Evolutionary conservation across 306 rosid genomes (phyloP).

Genomic region (Geum urbanum): DNA sequence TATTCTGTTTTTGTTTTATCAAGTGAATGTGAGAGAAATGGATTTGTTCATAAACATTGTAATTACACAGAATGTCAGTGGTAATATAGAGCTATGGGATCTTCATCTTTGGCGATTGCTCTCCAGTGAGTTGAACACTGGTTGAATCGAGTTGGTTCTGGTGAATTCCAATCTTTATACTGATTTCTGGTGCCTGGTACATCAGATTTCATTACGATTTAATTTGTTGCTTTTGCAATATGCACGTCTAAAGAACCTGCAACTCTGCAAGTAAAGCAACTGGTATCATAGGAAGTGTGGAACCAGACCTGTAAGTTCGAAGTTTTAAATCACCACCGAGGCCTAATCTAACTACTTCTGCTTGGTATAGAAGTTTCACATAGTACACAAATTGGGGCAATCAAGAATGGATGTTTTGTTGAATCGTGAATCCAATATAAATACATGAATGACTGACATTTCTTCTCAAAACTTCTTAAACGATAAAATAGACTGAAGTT

Average conservation of each 20-base stretch:
- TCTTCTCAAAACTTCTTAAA: conserved; percentile 6
- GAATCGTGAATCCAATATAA: neutral
- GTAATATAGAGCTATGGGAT: conserved; percentile 6
- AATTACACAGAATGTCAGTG: conserved; percentile 3
- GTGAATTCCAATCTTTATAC: neutral
- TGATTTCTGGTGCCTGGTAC: neutral
- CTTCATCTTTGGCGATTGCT: neutral
- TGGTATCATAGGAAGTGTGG: neutral
- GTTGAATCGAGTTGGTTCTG: neutral
- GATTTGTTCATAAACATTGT: conserved; percentile 1
- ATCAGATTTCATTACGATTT: no score
- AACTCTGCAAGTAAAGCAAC: neutral
- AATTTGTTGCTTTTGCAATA: neutral
- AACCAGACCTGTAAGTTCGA: no score
- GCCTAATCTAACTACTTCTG: neutral
- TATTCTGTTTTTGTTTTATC: conserved; percentile 21
- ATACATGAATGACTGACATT: conserved; percentile 10
- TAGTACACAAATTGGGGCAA: neutral
- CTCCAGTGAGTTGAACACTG: neutral
- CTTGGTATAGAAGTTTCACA: no score
- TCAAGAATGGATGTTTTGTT: neutral
- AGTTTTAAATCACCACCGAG: neutral
- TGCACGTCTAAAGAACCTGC: neutral
- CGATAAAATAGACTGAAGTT: conserved; percentile 1
- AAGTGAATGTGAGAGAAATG: neutral